Percentiles rank a stretch among this genome's conserved stretches.
phyloP scores from a whole-genome alignment of 2,329 filamentous ascomycete genomes.

The Ophiostoma sp. region DNA sequence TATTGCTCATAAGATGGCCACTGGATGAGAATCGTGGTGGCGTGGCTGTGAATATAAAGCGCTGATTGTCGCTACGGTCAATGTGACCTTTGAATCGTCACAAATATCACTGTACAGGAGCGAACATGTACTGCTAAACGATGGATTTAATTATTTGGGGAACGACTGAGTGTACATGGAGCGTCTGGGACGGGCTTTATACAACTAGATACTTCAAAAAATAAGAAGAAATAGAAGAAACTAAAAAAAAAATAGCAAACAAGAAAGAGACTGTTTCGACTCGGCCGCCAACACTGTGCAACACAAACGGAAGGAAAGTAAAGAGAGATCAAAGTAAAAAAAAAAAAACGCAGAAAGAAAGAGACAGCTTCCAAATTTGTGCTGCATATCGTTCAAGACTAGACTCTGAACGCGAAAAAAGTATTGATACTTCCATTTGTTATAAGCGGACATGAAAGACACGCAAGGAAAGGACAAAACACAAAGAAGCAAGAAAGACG shows the following conservation, averaged over 20 bases:
- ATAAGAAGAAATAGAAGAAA: not conserved
- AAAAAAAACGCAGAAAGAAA: not conserved
- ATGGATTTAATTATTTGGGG: not conserved
- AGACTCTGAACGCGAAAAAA: not conserved
- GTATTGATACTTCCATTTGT: not conserved
- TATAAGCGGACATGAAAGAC: not conserved
- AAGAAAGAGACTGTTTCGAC: not conserved
- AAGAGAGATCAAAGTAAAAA: not conserved
- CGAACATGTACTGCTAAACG: not conserved
- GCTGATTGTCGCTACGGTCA: not conserved
- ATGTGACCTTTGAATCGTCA: not conserved
- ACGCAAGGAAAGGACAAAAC: not conserved
- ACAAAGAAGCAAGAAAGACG: not conserved
- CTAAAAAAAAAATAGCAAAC: not conserved
- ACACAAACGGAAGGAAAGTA: not conserved
- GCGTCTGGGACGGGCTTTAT: slow-evolving; percentile 2
- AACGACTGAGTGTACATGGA: not conserved
- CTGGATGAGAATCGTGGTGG: not conserved
- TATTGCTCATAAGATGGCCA: not conserved
- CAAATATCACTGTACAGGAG: not conserved
- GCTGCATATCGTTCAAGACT: not conserved
- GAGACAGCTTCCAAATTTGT: not conserved
- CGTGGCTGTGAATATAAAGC: not conserved
- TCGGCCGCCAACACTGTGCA: not conserved
- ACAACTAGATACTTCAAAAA: slow-evolving; percentile 16